Evolutionary conservation across 805 yeast species (phyloP), one percentile per base, ranked within the genome.

Genomic region (Lipomyces orientalis): DNA sequence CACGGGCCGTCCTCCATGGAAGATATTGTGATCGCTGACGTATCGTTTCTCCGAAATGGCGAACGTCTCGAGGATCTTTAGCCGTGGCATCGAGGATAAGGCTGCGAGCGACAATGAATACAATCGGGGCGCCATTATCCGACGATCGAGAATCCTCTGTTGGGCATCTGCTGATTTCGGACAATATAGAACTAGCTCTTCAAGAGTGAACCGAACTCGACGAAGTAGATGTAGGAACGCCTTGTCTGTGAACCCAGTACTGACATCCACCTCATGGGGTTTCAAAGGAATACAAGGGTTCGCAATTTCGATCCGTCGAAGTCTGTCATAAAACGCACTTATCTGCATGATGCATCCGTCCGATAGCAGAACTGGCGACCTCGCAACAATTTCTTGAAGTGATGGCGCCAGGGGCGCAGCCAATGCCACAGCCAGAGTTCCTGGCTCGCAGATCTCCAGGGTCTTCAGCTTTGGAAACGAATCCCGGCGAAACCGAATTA

Each of bases 241-340:
- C 12, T 52, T 10, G 16, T 52, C 55, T 9, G 33, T 52, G 55
- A 52, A 52, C 12, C 55, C 55, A 29, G 16, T 10, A 29, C 12
- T 25, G 33, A 22, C 2, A 29, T 52, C 33, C 55, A 22, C 7
- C 33, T 52, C 55, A 14, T 52, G 55, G 8, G 55, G 33, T 12
- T 29, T 25, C 33, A 52, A 29, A 52, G 33, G 55, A 29, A 52
- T 52, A 19, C 55, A 25, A 10, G 55, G 55, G 9, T 52, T 52
- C n/a, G 55, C 55, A 29, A 52, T 22, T 52, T 52, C 55, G 33
- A 52, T 29, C 16, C 55, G 55, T n/a, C 55, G 55, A 29, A 52
- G 55, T 10, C 16, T 52, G 55, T 9, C 5, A 29, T 52, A 52
- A 29, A 52, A 29, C 29, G 14, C 55, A 29, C 33, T 14, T 25